phyloP scores from a whole-genome alignment of 768 basidiomycete genomes.

The Naganishia kalamii region DNA sequence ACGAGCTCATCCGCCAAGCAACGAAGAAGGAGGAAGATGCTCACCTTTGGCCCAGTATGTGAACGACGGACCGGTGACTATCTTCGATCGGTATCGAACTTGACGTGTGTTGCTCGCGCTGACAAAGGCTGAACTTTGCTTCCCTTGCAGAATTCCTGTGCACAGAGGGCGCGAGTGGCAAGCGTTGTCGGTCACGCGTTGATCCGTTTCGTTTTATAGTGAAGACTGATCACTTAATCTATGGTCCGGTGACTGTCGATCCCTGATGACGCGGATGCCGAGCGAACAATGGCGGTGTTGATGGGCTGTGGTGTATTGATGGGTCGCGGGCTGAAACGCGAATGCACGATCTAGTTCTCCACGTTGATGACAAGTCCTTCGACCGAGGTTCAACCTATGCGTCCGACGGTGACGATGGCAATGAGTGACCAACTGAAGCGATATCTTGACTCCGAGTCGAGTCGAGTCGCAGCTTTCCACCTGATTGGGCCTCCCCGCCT shows the following conservation, averaged over 20 bases:
- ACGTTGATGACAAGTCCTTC: background rate
- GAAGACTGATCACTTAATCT: background rate
- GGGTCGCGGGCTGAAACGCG: background rate
- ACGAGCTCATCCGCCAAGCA: background rate
- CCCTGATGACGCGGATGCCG: slow-evolving; percentile 16
- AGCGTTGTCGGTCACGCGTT: background rate
- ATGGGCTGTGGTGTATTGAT: background rate
- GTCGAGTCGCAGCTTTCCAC: background rate
- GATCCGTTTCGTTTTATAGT: background rate
- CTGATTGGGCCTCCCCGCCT: slow-evolving; percentile 11
- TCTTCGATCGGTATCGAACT: background rate
- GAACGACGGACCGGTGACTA: background rate
- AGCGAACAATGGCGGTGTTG: background rate
- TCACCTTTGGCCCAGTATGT: background rate
- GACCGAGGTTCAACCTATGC: background rate
- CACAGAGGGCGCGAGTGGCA: background rate
- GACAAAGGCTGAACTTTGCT: slow-evolving; percentile 8
- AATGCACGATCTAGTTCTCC: background rate
- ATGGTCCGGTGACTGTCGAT: background rate
- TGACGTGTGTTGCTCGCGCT: background rate
- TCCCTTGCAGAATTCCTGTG: background rate
- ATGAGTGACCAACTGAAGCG: slow-evolving; percentile 4
- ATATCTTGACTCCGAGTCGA: background rate
- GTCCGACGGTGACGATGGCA: no score
- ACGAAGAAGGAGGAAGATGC: background rate